A percentile compares a stretch with the other conserved stretches of the same genome.
These are phyloP conservation scores for Elongisporangium prolatum DNA, from an alignment of 352 stramenopile genomes.

Conservation along the genomic window DNA sequence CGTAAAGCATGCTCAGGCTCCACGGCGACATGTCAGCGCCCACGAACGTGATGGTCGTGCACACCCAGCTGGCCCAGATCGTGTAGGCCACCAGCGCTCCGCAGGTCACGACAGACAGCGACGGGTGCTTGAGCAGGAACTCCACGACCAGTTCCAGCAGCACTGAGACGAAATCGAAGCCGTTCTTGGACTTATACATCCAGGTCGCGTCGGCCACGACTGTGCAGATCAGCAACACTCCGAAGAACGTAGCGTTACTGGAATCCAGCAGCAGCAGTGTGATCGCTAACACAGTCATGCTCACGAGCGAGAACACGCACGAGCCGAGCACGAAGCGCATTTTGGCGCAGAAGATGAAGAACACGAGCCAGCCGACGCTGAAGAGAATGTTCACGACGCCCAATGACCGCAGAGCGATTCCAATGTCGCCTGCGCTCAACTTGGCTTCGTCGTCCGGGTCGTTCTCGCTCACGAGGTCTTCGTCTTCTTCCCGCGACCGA, in stretches of 20 bases:
- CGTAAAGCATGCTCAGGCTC: slow-evolving; percentile 61
- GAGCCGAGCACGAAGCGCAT: slow-evolving; percentile 67
- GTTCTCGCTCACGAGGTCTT: slow-evolving; percentile 16
- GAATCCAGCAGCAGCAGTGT: slow-evolving; percentile 55
- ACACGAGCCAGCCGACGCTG: slow-evolving; percentile 55
- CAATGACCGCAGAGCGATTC: slow-evolving; percentile 52
- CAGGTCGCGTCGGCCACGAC: slow-evolving; percentile 38
- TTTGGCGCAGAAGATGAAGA: slow-evolving; percentile 76
- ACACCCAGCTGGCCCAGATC: slow-evolving; percentile 76
- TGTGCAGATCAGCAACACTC: slow-evolving; percentile 26
- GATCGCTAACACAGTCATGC: slow-evolving; percentile 42
- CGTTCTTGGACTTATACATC: slow-evolving; percentile 59
- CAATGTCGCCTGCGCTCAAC: slow-evolving; percentile 37
- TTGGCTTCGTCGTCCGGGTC: slow-evolving; percentile 10
- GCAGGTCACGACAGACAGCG: slow-evolving; percentile 46
- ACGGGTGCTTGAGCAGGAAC: slow-evolving; percentile 48
- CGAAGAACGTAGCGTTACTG: slow-evolving; percentile 40
- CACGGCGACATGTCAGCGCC: slow-evolving; percentile 57
- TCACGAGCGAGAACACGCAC: slow-evolving; percentile 55
- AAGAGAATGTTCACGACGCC: slow-evolving; percentile 73
- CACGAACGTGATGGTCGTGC: slow-evolving; percentile 68
- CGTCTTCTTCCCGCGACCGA: slow-evolving; percentile 25
- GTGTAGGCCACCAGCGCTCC: slow-evolving; percentile 58
- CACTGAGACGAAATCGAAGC: slow-evolving; percentile 79
- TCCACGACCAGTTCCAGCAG: slow-evolving; percentile 80